These are phyloP conservation scores for Avicennia marina DNA, from an alignment of 257 asterid species.

Conservation along the genomic window DNA sequence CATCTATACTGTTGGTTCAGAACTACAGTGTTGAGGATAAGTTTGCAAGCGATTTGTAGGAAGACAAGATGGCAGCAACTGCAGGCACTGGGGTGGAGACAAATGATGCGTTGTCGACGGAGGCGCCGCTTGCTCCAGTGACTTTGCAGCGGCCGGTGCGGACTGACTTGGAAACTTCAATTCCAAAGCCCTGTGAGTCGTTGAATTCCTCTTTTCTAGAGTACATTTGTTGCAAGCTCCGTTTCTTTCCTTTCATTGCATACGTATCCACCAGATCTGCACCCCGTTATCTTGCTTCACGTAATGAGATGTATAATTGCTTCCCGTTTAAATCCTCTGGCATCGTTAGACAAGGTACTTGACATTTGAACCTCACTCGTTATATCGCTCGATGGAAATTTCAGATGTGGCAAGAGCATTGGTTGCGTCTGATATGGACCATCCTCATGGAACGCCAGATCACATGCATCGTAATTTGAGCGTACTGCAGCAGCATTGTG, in stretches of 20 bases:
- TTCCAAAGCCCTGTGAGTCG: slow-evolving; percentile 68
- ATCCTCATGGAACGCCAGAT: slow-evolving; percentile 73
- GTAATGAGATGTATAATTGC: too few species aligned
- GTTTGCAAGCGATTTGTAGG: too few species aligned
- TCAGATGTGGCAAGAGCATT: slow-evolving; percentile 61
- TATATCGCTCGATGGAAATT: too few species aligned
- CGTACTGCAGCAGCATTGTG: slow-evolving; percentile 75
- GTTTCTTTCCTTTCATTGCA: too few species aligned
- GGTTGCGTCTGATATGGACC: slow-evolving; percentile 45
- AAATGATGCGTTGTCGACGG: slow-evolving; percentile 39
- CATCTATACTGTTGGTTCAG: too few species aligned
- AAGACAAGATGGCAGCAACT: slow-evolving; percentile 1
- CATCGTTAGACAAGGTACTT: too few species aligned
- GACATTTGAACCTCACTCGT: too few species aligned
- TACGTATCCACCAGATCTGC: too few species aligned
- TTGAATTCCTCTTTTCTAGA: neutral
- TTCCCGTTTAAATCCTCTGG: too few species aligned
- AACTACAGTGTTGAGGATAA: too few species aligned
- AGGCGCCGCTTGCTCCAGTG: slow-evolving; percentile 75
- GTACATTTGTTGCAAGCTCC: neutral
- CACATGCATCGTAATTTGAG: slow-evolving; percentile 48
- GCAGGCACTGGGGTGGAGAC: slow-evolving; percentile 28
- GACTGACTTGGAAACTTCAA: slow-evolving; percentile 46
- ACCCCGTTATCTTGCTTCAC: too few species aligned
- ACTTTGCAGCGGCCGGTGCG: slow-evolving; percentile 51